A percentile compares a stretch with the other conserved stretches of the same genome.
phyloP scores from a whole-genome alignment of 257 asterid species.

The Nyctanthes arbortristis region DNA sequence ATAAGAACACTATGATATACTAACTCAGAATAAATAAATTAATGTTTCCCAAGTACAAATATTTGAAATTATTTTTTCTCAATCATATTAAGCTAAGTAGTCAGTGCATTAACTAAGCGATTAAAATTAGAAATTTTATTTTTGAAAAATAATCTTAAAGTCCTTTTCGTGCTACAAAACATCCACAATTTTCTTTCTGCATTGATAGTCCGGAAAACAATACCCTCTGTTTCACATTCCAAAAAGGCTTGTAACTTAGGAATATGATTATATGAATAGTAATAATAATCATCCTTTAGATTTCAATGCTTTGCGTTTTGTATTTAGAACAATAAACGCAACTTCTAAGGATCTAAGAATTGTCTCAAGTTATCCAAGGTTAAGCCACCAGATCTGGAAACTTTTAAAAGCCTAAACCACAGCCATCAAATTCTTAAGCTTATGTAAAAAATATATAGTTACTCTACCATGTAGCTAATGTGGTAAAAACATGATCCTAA shows the following conservation, averaged over 20 bases:
- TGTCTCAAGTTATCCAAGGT: background rate
- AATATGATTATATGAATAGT: background rate
- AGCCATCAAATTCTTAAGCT: background rate
- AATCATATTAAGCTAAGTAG: background rate
- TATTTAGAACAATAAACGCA: background rate
- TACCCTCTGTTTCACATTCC: background rate
- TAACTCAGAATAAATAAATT: background rate
- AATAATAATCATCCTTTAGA: too few species aligned
- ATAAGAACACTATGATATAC: background rate
- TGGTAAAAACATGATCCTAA: background rate
- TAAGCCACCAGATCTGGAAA: background rate
- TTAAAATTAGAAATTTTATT: background rate
- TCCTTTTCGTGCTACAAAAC: background rate
- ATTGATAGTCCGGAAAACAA: background rate
- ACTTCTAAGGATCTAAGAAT: background rate
- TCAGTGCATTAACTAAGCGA: background rate
- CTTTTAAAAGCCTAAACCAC: background rate
- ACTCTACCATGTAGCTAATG: background rate
- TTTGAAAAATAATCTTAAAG: background rate
- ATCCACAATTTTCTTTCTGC: background rate
- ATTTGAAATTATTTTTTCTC: background rate
- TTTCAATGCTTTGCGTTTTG: background rate
- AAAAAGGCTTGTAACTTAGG: background rate
- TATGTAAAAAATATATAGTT: too few species aligned
- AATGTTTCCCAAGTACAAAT: background rate